Evolutionary conservation across 257 asterid genomes (phyloP).

Genomic region (Anisodus acutangulus): DNA sequence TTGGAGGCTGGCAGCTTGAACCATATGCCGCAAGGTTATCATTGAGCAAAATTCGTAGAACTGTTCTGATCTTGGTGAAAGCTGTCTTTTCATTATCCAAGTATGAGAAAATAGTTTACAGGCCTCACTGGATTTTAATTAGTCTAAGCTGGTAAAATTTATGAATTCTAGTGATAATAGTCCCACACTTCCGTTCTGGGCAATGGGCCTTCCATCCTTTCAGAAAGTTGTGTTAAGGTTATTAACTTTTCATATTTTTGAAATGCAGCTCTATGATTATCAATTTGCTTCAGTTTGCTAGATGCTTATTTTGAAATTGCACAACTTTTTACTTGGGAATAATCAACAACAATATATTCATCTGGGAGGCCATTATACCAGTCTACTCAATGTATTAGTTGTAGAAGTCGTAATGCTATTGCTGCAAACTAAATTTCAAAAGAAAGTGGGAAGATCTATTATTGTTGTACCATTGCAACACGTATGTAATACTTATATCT

Average conservation of each 20-base stretch:
- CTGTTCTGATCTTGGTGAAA: slow-evolving; percentile 3
- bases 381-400: not conserved
- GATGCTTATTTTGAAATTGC: not conserved
- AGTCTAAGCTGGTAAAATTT: not conserved
- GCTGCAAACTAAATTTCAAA: not conserved
- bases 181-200: not conserved
- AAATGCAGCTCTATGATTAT: not conserved
- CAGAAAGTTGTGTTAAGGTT: not conserved
- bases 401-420: not conserved
- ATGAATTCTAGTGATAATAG: not conserved
- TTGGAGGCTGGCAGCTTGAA: not conserved
- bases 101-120: not conserved
- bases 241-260: not conserved
- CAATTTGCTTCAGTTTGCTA: not conserved
- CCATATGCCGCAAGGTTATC: not conserved
- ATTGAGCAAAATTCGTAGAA: not conserved
- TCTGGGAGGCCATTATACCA: not conserved
- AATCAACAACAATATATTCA: not conserved
- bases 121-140: not conserved
- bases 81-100: not conserved
- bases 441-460: not conserved
- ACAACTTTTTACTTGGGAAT: not conserved
- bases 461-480: not conserved
- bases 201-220: not conserved
- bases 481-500: not conserved